Evolutionary conservation across 225 moss, liverwort and hornwort species (phyloP).

Genomic region (Straminergon stramineum): DNA sequence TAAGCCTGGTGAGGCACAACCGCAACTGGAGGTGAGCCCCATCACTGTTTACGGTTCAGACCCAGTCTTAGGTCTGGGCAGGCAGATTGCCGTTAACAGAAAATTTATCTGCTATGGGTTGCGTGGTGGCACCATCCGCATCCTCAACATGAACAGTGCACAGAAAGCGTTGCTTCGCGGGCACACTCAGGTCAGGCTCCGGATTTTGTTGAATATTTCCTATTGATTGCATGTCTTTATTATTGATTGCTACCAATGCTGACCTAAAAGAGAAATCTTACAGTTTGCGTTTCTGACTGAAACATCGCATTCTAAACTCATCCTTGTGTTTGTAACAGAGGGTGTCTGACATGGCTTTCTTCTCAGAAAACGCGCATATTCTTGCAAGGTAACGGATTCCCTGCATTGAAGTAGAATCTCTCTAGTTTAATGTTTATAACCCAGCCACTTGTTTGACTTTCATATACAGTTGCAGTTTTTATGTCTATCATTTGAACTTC

Average conservation of each 20-base stretch:
- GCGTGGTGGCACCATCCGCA: slow-evolving; percentile 69
- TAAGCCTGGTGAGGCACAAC: slow-evolving; percentile 58
- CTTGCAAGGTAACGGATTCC: slow-evolving; percentile 27
- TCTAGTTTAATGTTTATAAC: not conserved
- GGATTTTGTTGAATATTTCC: not conserved
- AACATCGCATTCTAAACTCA: not conserved
- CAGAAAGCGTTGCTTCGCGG: slow-evolving; percentile 67
- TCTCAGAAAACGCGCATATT: slow-evolving; percentile 26
- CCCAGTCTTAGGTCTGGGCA: slow-evolving; percentile 41
- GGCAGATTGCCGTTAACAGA: slow-evolving; percentile 83
- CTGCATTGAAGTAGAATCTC: not conserved
- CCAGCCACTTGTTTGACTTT: not conserved
- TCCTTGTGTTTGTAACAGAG: slow-evolving; percentile 26
- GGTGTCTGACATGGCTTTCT: slow-evolving; percentile 46
- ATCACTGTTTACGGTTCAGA: slow-evolving; percentile 81
- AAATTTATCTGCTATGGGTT: slow-evolving; percentile 83
- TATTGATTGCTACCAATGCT: not conserved
- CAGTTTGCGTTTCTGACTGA: not conserved
- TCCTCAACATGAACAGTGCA: slow-evolving; percentile 68
- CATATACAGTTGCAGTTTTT: not conserved
- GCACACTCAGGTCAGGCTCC: slow-evolving; percentile 56
- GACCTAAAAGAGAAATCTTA: not conserved
- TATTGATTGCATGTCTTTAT: not conserved
- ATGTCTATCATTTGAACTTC: not conserved
- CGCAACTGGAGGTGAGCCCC: slow-evolving; percentile 70